Evolutionary conservation across 177 flowering plant genomes (phyloP).

Genomic region (Vitis hybrid): DNA sequence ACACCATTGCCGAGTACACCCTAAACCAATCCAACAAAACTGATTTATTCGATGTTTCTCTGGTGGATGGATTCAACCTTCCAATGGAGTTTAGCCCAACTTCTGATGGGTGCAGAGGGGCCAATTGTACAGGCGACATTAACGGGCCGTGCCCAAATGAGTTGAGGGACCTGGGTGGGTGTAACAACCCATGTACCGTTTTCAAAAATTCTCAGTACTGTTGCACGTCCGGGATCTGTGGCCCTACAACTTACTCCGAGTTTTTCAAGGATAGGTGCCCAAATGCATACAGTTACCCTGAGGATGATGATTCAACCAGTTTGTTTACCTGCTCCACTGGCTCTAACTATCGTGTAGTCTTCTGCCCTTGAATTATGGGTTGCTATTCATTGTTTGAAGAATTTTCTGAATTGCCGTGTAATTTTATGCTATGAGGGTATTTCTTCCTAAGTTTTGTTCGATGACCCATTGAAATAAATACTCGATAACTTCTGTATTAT

Average conservation of each 20-base stretch:
- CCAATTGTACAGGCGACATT: too few species aligned
- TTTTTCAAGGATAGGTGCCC: conserved; percentile 5
- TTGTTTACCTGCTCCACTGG: background rate
- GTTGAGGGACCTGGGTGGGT: background rate
- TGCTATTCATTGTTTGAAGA: too few species aligned
- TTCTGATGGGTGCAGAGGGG: too few species aligned
- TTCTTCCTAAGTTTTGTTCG: too few species aligned
- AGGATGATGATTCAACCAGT: background rate
- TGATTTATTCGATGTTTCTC: too few species aligned
- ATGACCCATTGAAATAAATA: too few species aligned
- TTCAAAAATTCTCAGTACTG: background rate
- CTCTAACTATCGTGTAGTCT: background rate
- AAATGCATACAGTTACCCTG: conserved; percentile 1
- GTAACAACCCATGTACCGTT: background rate
- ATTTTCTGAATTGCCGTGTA: background rate
- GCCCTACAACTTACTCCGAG: background rate
- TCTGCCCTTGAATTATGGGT: background rate
- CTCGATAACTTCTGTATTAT: too few species aligned
- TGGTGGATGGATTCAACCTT: too few species aligned
- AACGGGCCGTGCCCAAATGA: conserved; percentile 2
- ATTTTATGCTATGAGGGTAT: too few species aligned
- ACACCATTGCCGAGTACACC: too few species aligned
- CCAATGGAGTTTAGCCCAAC: too few species aligned
- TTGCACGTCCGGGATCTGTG: background rate
- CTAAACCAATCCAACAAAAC: too few species aligned